Base-by-base conservation (phyloP, 257 asterid genomes). In the Salvia hispanica region DNA sequence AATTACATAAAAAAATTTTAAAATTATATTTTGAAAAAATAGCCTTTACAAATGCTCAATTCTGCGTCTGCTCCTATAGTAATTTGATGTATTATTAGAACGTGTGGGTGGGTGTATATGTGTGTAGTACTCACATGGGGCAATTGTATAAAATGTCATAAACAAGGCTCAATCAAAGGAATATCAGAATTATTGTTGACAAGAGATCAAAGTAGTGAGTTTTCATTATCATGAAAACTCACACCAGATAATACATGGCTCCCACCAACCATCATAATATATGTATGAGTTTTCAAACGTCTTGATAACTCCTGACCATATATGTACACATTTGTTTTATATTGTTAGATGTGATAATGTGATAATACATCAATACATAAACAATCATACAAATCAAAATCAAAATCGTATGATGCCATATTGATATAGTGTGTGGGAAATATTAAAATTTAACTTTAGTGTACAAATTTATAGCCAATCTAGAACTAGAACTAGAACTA, bases 251-350 rank as follows among this genome's bases (percentile, higher is more conserved):
- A 43, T 59, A 50, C 7, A 61, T 64, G 76, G 79, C 8, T 40
- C 75, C 75, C 79, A 54, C 78, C 71, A 67, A 40, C 53, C 67
- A 62, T 62, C 31, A 25, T 25, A 25, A 25, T 25, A 25, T 25
- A 25, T 25, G 31, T 25, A 25, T 25, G 31, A 40, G 13, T 59
- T 36, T 4, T 4, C 40, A 36, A 39, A 39, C 43, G 46, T 66
- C 54, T 46, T 21, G 3, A 7, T 31, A 54, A 8, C 25, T 33
- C 66, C 34, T 57, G 42, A 28, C 25, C 13, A 33, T 48, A 47
- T 1, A 39, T 39, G 4, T 53, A 9, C 33, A 3, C 18, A 18
- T 10, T 18, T 16, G 34, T 11, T 61, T 40, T 15, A 8, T 45
- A 47, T 44, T 62, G 58, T 53, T 53, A 6, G 36, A 53, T 25